A percentile compares a stretch with the other conserved stretches of the same genome.
Evolutionary conservation across 2,329 filamentous ascomycete species (phyloP).

Genomic region (Diaporthe caulivora): DNA sequence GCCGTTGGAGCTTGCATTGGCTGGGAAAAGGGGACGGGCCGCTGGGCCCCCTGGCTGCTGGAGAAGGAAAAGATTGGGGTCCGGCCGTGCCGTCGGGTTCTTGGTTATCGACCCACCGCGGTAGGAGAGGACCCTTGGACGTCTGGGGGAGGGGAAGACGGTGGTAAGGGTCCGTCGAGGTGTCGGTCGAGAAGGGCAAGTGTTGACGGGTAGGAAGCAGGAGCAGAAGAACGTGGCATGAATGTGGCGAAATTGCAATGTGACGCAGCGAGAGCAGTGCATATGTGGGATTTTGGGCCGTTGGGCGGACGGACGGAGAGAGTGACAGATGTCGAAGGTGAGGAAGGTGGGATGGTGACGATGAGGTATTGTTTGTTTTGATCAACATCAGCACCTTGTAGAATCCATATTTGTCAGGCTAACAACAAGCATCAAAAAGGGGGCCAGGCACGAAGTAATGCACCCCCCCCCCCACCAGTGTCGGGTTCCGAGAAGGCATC

Average conservation of each 20-base stretch:
- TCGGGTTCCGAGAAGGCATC: neutral
- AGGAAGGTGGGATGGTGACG: neutral
- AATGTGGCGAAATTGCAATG: slow-evolving; percentile 27
- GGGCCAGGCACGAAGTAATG: neutral
- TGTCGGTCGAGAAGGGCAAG: neutral
- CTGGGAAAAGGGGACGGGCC: slow-evolving; percentile 16
- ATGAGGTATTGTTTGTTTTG: slow-evolving; percentile 38
- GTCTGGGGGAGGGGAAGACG: slow-evolving; percentile 18
- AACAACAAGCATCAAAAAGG: neutral
- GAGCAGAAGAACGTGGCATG: slow-evolving; percentile 16
- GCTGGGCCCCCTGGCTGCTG: slow-evolving; percentile 26
- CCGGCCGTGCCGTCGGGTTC: neutral
- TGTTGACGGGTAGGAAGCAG: neutral
- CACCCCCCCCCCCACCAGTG: neutral
- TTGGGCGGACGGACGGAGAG: neutral
- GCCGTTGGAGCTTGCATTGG: neutral
- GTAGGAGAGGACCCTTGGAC: slow-evolving; percentile 16
- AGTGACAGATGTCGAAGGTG: neutral
- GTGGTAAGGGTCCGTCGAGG: neutral
- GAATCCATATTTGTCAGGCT: slow-evolving; percentile 12
- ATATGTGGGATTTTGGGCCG: neutral
- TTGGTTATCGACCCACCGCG: slow-evolving; percentile 13
- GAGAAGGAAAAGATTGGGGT: slow-evolving; percentile 11
- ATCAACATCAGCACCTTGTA: slow-evolving; percentile 28
- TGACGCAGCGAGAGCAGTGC: slow-evolving; percentile 6